A percentile compares a stretch with the other conserved stretches of the same genome.
These are phyloP conservation scores for Hymenoscyphus occultus DNA, from an alignment of 2,329 filamentous ascomycete species.

Conservation along the genomic window DNA sequence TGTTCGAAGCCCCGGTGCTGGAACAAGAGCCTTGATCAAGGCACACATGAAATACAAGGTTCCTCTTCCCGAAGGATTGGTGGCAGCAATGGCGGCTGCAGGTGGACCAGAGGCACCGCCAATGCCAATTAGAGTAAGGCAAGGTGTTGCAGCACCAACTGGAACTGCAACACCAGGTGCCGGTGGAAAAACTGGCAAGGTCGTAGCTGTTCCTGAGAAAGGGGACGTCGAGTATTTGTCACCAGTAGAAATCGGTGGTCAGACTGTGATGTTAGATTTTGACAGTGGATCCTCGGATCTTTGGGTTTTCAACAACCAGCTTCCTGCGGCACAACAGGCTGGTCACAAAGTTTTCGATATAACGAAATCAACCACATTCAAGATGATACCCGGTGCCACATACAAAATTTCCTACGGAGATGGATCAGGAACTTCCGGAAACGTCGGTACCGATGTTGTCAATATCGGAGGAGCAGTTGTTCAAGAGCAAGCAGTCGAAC, in stretches of 20 bases:
- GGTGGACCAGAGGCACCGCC: neutral
- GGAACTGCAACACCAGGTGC: constrained; percentile 23
- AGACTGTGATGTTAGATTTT: constrained; percentile 36
- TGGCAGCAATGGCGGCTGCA: constrained; percentile 37
- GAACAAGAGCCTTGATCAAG: constrained; percentile 54
- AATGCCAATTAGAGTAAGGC: constrained; percentile 11
- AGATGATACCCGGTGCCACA: constrained; percentile 32
- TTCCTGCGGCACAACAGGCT: constrained; percentile 29
- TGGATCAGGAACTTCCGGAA: constrained; percentile 39
- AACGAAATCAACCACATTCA: constrained; percentile 33
- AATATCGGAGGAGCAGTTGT: constrained; percentile 38
- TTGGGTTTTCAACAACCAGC: constrained; percentile 38
- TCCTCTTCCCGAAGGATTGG: constrained; percentile 44
- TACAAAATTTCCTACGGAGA: constrained; percentile 40
- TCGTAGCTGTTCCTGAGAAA: constrained; percentile 60
- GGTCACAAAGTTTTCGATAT: constrained; percentile 36
- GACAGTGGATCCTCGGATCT: constrained; percentile 38
- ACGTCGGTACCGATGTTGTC: constrained; percentile 38
- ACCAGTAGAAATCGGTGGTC: constrained; percentile 34
- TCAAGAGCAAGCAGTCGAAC: constrained; percentile 35
- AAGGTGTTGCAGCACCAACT: constrained; percentile 10
- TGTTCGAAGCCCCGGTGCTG: constrained; percentile 30
- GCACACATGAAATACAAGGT: constrained; percentile 68
- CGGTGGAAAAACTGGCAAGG: constrained; percentile 51
- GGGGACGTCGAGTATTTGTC: constrained; percentile 33